Conservation (phyloP, 495 filamentous ascomycete species). For the Podospora comata region DNA sequence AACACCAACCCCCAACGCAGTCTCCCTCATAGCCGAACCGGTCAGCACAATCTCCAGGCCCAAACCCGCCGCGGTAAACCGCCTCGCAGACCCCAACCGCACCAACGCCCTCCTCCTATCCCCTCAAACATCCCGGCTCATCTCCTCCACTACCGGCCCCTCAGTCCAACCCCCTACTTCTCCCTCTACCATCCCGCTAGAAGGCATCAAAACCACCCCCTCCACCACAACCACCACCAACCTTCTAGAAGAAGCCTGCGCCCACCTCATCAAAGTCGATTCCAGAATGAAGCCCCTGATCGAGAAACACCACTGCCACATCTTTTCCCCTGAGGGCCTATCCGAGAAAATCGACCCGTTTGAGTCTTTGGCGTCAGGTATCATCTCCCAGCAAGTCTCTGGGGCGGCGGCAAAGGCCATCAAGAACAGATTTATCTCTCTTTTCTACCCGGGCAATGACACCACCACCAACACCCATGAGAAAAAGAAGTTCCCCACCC, state of each 20-base stretch:
- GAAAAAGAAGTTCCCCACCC: slow-evolving; percentile 62
- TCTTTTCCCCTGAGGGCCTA: slow-evolving; percentile 80
- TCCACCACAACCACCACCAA: slow-evolving; percentile 62
- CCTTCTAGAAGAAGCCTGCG: slow-evolving; percentile 72
- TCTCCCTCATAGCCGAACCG: slow-evolving; percentile 32
- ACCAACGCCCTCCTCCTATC: slow-evolving; percentile 77
- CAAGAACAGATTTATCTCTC: slow-evolving; percentile 73
- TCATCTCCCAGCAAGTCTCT: slow-evolving; percentile 95
- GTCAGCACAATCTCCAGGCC: slow-evolving; percentile 26
- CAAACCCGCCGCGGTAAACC: slow-evolving; percentile 38
- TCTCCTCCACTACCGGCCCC: slow-evolving; percentile 51
- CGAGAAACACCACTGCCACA: slow-evolving; percentile 66
- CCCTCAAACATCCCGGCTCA: slow-evolving; percentile 67
- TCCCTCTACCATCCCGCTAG: background rate
- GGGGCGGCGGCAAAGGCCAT: slow-evolving; percentile 87
- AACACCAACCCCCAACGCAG: slow-evolving; percentile 41
- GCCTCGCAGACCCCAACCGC: slow-evolving; percentile 48
- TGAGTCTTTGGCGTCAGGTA: slow-evolving; percentile 72
- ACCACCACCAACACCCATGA: slow-evolving; percentile 5
- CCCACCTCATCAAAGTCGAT: slow-evolving; percentile 74
- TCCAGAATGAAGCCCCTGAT: slow-evolving; percentile 70
- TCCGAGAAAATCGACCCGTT: slow-evolving; percentile 87
- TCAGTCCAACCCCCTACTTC: background rate
- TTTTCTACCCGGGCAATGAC: slow-evolving; percentile 55
- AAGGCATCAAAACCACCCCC: background rate